Percentiles rank a stretch among this genome's conserved stretches.
Conservation (phyloP, 164 flowering plant genomes). For the Macadamia tetraphylla region DNA sequence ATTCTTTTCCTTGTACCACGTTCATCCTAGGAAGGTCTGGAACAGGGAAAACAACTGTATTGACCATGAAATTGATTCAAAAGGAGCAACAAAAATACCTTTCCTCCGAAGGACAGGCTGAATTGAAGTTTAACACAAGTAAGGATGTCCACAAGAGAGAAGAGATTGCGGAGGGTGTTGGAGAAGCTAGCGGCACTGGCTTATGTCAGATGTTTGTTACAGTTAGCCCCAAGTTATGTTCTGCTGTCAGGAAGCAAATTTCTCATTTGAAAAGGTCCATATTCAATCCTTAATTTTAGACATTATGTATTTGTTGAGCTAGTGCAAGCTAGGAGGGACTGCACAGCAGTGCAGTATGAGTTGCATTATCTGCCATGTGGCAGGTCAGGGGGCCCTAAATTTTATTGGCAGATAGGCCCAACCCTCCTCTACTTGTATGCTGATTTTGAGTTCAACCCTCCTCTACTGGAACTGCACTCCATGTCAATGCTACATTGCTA, state of each 20-base stretch:
- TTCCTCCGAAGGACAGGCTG: constrained; percentile 28
- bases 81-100: constrained; percentile 41
- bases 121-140: background rate
- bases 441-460: too few species aligned
- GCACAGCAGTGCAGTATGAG: too few species aligned
- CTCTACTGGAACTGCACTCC: too few species aligned
- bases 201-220: constrained; percentile 80
- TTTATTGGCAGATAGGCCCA: too few species aligned
- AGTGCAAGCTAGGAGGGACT: too few species aligned
- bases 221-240: constrained; percentile 69
- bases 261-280: constrained; percentile 46
- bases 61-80: constrained; percentile 61
- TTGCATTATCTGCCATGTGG: too few species aligned
- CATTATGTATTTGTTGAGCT: too few species aligned
- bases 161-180: constrained; percentile 2
- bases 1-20: constrained; percentile 41
- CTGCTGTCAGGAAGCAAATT: constrained; percentile 58
- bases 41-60: constrained; percentile 81
- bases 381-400: too few species aligned
- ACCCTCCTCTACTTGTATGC: too few species aligned
- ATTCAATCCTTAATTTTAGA: too few species aligned
- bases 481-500: too few species aligned
- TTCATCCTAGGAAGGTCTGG: constrained; percentile 84
- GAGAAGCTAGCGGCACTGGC: constrained; percentile 7
- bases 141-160: background rate